Evolutionary conservation across 306 rosid species (phyloP).

Genomic region (Arachis stenosperma): DNA sequence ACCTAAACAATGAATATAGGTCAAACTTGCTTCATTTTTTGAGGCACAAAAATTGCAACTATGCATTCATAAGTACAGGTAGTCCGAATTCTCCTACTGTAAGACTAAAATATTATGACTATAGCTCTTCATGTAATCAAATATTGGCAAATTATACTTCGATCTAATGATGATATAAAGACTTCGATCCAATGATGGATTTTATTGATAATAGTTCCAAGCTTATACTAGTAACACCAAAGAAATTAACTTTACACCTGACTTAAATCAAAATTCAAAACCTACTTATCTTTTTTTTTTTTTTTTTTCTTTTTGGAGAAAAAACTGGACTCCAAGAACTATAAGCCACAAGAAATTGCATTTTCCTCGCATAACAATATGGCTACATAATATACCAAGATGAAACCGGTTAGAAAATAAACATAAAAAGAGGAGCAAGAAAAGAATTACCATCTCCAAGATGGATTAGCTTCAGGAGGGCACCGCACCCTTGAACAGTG

Average conservation of each 20-base stretch:
- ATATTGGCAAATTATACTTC: not conserved
- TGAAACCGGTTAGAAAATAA: not conserved
- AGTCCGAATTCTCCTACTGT: not conserved
- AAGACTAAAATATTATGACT: not conserved
- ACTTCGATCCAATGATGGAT: slow-evolving; percentile 1
- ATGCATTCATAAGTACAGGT: not conserved
- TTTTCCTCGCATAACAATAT: slow-evolving; percentile 13
- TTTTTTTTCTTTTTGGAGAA: not conserved
- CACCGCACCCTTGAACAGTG: slow-evolving; percentile 58
- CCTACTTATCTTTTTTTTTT: not conserved
- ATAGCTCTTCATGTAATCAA: not conserved
- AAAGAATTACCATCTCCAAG: slow-evolving; percentile 85
- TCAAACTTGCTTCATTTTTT: slow-evolving; percentile 17
- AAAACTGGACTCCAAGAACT: slow-evolving; percentile 3
- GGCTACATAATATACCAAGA: not conserved
- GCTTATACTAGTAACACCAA: not conserved
- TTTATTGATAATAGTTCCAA: not conserved
- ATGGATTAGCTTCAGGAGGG: slow-evolving; percentile 81
- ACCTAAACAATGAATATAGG: slow-evolving; percentile 51
- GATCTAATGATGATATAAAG: slow-evolving; percentile 1
- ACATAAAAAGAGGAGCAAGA: slow-evolving; percentile 11
- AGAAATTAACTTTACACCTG: not conserved
- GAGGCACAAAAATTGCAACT: not conserved
- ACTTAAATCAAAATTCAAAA: not conserved
- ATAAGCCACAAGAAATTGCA: not conserved